Evolutionary conservation across 495 filamentous ascomycete genomes (phyloP), one percentile per base, ranked within the genome.

Genomic region (Bombardia bombarda): DNA sequence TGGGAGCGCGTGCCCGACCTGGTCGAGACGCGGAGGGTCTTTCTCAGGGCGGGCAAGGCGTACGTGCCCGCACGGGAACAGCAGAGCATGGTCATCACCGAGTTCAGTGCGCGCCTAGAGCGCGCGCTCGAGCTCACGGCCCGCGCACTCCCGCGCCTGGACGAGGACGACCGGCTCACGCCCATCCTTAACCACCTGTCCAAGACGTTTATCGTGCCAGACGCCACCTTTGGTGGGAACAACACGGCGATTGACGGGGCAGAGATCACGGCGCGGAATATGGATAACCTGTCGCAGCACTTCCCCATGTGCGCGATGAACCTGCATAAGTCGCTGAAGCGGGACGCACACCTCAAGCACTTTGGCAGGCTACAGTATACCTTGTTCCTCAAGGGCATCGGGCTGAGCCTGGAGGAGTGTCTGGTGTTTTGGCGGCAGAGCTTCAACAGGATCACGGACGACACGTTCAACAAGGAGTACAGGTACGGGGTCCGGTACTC

Each of bases 351-450:
- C 45, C 69, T 99, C 40, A 95, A 95, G 56, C 90, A 99, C 62
- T 95, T 73, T 51, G 93, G 89, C 13, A 86, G 93, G 46, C 74
- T 96, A 17, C 93, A 99, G 66, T 99, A 97, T 69, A 86, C 84
- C 0, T 77, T 99, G 16, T 99, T 99, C 75, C 75, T 99, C 44
- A 99, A 99, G 69, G 93, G 93, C 24, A 86, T 99, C 47, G 93
- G 93, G 0, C 73, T 99, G 8, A 86, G 76, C 38, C 71, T 97
- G 7, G 87, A 96, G 51, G 90, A 99, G 55, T 89, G 80, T 56
- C 77, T 99, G n/a, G 51, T 85, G 8, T 99, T 97, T 70, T 99
- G 93, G 93, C 84, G 93, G 7, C 74, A 78, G 42, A 65, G 72
- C 10, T 97, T 97, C 76, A 79, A 75, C 44, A 79, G 83, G 42